Conservation (phyloP, 352 stramenopile species). For the Phytophthora pisi region DNA sequence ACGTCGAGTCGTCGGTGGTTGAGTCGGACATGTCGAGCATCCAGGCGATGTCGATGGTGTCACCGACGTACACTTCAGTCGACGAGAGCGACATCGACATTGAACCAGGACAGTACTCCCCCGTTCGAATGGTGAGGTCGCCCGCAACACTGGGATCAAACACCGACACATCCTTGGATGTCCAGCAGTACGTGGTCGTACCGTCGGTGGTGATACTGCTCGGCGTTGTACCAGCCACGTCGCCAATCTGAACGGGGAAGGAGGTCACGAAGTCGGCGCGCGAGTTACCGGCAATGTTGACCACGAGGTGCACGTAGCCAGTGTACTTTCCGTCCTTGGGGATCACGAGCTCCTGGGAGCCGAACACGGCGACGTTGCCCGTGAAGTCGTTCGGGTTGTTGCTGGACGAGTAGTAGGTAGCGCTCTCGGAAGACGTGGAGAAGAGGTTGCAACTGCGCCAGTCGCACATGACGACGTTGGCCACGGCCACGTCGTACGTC, state of each 20-base stretch:
- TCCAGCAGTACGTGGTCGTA: slow-evolving; percentile 82
- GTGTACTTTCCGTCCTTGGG: slow-evolving; percentile 83
- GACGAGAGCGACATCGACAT: slow-evolving; percentile 71
- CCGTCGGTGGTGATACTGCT: slow-evolving; percentile 58
- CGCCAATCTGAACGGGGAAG: slow-evolving; percentile 78
- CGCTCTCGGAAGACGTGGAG: slow-evolving; percentile 44
- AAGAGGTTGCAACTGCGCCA: slow-evolving; percentile 79
- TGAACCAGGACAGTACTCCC: slow-evolving; percentile 61
- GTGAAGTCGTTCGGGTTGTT: slow-evolving; percentile 81
- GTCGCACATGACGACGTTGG: slow-evolving; percentile 82
- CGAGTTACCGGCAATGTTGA: slow-evolving; percentile 69
- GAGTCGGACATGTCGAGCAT: slow-evolving; percentile 64
- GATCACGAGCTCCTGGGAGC: slow-evolving; percentile 69
- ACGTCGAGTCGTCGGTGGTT: slow-evolving; percentile 50
- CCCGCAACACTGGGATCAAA: slow-evolving; percentile 64
- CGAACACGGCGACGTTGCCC: slow-evolving; percentile 57
- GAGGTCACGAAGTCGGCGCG: slow-evolving; percentile 81
- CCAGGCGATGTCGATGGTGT: slow-evolving; percentile 65
- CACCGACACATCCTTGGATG: slow-evolving; percentile 51
- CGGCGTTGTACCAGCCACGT: slow-evolving; percentile 57
- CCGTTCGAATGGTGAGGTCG: slow-evolving; percentile 66
- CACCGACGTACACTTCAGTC: slow-evolving; percentile 49
- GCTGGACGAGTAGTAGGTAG: slow-evolving; percentile 61
- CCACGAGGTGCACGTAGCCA: slow-evolving; percentile 70
- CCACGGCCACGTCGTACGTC: slow-evolving; percentile 65